phyloP scores from a whole-genome alignment of 371 early-diverging fungal genomes.

The Lichtheimia ornata region DNA sequence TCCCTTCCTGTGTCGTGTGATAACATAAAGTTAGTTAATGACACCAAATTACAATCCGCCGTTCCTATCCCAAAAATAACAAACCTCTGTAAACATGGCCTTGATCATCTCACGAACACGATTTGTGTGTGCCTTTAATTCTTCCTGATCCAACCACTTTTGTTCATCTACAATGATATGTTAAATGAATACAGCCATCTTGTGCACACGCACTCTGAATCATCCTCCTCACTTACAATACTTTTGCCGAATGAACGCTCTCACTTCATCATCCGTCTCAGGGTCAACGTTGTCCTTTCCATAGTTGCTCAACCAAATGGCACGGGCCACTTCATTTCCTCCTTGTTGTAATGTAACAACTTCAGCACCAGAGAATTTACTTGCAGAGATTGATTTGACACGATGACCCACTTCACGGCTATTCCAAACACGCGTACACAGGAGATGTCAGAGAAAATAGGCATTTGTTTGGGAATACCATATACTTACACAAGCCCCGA shows the following conservation, averaged over 20 bases:
- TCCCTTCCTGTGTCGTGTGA: slow-evolving; percentile 11
- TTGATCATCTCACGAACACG: slow-evolving; percentile 26
- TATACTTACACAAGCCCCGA: slow-evolving; percentile 65
- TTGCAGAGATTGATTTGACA: slow-evolving; percentile 70
- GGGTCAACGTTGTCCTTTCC: slow-evolving; percentile 29
- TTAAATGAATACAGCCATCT: not conserved
- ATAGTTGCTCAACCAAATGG: slow-evolving; percentile 36
- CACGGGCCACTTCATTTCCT: slow-evolving; percentile 55
- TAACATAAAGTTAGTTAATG: slow-evolving; percentile 5
- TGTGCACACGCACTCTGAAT: too few species aligned
- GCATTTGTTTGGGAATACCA: not conserved
- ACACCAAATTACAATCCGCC: not conserved
- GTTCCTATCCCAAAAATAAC: not conserved
- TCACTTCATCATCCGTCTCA: slow-evolving; percentile 40
- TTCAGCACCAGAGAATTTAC: slow-evolving; percentile 64
- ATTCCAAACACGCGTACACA: not conserved
- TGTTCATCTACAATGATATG: slow-evolving; percentile 29
- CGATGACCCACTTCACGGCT: slow-evolving; percentile 73
- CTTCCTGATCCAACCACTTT: slow-evolving; percentile 40
- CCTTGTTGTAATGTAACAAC: slow-evolving; percentile 58
- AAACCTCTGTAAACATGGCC: slow-evolving; percentile 28
- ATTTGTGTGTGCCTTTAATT: slow-evolving; percentile 26
- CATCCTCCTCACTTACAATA: slow-evolving; percentile 22
- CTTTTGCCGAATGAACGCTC: slow-evolving; percentile 49
- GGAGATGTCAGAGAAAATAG: not conserved